These are phyloP conservation scores for Pythium aphanidermatum DNA, from an alignment of 352 stramenopile genomes.

Conservation along the genomic window DNA sequence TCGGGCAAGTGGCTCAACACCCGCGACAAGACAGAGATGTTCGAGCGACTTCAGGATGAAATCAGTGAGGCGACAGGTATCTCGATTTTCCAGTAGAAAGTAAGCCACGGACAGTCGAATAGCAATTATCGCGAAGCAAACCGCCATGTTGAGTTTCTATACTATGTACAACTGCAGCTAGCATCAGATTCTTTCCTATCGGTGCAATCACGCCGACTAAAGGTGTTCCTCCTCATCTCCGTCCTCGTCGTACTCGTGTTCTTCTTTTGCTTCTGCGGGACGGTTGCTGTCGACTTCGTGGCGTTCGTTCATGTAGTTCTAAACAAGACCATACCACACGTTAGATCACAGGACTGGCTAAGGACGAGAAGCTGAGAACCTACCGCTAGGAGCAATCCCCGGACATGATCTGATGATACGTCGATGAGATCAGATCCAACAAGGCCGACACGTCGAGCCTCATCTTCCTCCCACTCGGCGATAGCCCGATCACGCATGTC, in stretches of 20 bases:
- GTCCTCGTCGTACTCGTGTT: slow-evolving; percentile 34
- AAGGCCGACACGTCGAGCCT: slow-evolving; percentile 54
- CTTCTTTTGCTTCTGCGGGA: background rate
- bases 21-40: slow-evolving; percentile 66
- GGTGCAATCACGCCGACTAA: background rate
- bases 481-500: slow-evolving; percentile 65
- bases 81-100: slow-evolving; percentile 67
- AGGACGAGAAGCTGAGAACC: slow-evolving; percentile 5
- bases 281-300: slow-evolving; percentile 58
- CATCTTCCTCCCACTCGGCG: slow-evolving; percentile 72
- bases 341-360: background rate
- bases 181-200: no score
- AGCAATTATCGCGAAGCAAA: no score
- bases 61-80: slow-evolving; percentile 78
- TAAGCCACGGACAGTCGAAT: background rate
- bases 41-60: slow-evolving; percentile 64
- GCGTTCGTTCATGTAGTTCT: slow-evolving; percentile 75
- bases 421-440: slow-evolving; percentile 52
- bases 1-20: slow-evolving; percentile 80
- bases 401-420: slow-evolving; percentile 48
- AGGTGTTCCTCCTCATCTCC: slow-evolving; percentile 26
- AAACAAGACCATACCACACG: no score
- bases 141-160: no score
- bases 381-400: slow-evolving; percentile 63
- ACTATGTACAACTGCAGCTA: no score